phyloP scores from a whole-genome alignment of 2,329 filamentous ascomycete genomes.

The Trichoderma koningii region DNA sequence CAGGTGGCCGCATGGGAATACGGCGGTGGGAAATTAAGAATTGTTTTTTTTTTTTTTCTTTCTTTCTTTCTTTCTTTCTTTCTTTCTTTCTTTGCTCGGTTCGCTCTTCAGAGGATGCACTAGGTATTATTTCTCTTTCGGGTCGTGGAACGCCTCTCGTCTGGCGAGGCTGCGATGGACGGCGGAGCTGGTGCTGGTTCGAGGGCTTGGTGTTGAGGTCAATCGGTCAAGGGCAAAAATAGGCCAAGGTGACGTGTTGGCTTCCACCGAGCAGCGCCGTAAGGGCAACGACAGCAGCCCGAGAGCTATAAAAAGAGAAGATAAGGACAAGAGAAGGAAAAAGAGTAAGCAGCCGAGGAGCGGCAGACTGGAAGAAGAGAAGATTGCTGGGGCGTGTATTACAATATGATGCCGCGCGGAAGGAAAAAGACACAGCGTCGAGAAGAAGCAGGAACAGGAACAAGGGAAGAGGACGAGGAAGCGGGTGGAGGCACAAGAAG shows the following conservation, averaged over 20 bases:
- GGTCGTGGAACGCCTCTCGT: conserved; percentile 13
- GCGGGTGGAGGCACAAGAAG: conserved; percentile 19
- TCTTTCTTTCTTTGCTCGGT: too few species aligned
- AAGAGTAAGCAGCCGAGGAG: conserved; percentile 16
- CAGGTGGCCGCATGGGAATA: conserved; percentile 52
- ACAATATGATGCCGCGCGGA: conserved; percentile 38
- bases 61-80: too few species aligned
- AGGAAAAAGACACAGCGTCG: conserved; percentile 24
- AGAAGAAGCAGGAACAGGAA: neutral
- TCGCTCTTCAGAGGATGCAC: conserved; percentile 6
- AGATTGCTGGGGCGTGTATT: conserved; percentile 40
- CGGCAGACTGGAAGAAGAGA: conserved; percentile 19
- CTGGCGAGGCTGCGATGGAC: conserved; percentile 22
- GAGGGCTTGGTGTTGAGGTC: conserved; percentile 20
- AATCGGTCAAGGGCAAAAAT: conserved; percentile 22
- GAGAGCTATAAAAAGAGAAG: neutral
- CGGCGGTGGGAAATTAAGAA: conserved; percentile 28
- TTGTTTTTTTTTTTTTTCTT: conserved; percentile 1
- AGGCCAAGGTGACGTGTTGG: conserved; percentile 25
- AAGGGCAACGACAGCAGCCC: conserved; percentile 12
- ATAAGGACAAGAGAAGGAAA: neutral
- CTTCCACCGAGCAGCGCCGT: conserved; percentile 14
- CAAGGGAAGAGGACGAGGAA: neutral
- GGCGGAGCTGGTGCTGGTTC: conserved; percentile 21
- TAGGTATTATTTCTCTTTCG: conserved; percentile 20